Percentiles rank a stretch among this genome's conserved stretches.
Conservation (phyloP, 345 rosid species). For the Triadica sebifera region DNA sequence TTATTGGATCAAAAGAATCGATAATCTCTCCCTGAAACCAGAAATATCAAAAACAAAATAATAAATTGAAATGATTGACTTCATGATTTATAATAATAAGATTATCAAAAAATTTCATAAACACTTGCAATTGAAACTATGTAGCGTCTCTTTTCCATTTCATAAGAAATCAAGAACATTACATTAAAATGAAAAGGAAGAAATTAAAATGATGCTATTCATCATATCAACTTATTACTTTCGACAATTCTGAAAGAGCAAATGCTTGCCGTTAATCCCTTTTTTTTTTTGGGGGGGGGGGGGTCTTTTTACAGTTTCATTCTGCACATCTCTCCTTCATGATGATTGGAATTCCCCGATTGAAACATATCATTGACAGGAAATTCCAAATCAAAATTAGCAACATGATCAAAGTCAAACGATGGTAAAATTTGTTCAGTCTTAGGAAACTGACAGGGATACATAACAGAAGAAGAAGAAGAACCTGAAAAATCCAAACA, state of each 20-base stretch:
- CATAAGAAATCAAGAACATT: not conserved
- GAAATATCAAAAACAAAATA: not conserved
- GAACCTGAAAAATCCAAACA: not conserved
- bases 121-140: not conserved
- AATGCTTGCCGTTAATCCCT: too few relatives aligned
- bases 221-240: too few relatives aligned
- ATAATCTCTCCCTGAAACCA: too few relatives aligned
- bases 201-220: not conserved
- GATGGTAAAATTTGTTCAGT: not conserved
- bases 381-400: constrained; percentile 1
- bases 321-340: not conserved
- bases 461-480: not conserved
- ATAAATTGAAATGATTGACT: not conserved
- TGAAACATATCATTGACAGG: not conserved
- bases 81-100: too few relatives aligned
- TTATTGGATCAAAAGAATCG: too few relatives aligned
- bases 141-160: not conserved
- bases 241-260: not conserved
- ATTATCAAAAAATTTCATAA: too few relatives aligned
- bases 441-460: not conserved
- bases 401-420: not conserved
- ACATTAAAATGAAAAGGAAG: not conserved
- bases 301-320: not conserved
- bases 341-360: not conserved
- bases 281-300: not conserved